Base-by-base conservation (phyloP, 2,329 filamentous ascomycete genomes). In the Pleurostoma richardsiae region DNA sequence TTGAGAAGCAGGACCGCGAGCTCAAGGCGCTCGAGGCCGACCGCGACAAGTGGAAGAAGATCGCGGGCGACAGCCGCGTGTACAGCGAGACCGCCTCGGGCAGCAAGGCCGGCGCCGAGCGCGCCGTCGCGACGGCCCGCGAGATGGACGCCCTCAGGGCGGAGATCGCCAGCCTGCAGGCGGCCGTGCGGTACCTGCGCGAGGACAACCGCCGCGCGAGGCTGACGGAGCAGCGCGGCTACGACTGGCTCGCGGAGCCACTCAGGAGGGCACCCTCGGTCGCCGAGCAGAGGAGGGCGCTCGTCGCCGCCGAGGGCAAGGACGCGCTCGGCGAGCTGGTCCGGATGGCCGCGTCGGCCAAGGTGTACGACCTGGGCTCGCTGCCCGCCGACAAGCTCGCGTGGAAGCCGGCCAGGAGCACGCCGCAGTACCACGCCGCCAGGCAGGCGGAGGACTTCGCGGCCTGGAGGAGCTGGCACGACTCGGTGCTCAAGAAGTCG, bases 71-170 rank as follows among this genome's bases (percentile, higher is more conserved):
- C 58, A 77, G 72, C 55, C 72, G 74, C 28, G 73, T 74, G 7
- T 79, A 76, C 49, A 76, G 71, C n/a, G 75, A 77, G 45, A 67
- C 67, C 4, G 68, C 64, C n/a, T 68, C 61, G 6, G 45, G 44
- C 10, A 50, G 73, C 49, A 80, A 79, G 64, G 75, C 78, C 8
- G 79, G 80, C 27, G 77, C 84, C 58, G 82, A 87, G 59, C 78
- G 80, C 29, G 82, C 85, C 29, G 83, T 86, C 41, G 81, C 83
- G 4, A 86, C 82, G 1, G 82, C 83, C 29, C 79, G 83, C 45
- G 86, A 92, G 63, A 83, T 90, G 68, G 85, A 90, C 54, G 72
- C 73, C 7, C 78, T 91, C 54, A 82, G 84, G 63, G 76, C 76
- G 54, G 84, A 92, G 49, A 83, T 90, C 56, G 74, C 73, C 46